These are phyloP conservation scores for Tricholomella constricta DNA, from an alignment of 768 basidiomycete genomes.

Conservation along the genomic window DNA sequence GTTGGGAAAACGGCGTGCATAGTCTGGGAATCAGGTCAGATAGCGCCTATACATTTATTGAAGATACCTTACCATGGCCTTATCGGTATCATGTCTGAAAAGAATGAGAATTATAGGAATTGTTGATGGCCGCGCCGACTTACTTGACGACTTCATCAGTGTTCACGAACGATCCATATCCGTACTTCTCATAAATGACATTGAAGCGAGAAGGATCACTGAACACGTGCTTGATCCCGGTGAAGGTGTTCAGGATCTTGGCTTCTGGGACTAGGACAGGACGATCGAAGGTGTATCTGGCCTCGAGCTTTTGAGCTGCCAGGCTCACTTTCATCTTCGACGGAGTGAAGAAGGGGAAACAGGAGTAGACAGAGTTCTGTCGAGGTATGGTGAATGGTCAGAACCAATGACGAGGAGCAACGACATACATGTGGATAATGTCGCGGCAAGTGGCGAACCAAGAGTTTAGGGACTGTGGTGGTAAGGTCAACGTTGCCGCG, in stretches of 20 bases:
- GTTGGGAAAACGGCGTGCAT: constrained; percentile 39
- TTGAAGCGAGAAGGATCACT: constrained; percentile 38
- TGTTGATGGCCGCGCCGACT: constrained; percentile 2
- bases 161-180: constrained; percentile 42
- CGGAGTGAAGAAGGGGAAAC: constrained; percentile 49
- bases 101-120: not conserved
- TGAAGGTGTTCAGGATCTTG: no score
- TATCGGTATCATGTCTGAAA: no score
- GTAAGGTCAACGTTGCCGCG: not conserved
- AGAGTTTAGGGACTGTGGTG: constrained; percentile 19
- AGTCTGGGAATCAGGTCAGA: not conserved
- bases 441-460: constrained; percentile 21
- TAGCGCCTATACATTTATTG: no score
- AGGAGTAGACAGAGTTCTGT: no score
- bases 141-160: constrained; percentile 38
- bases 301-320: constrained; percentile 37
- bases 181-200: no score
- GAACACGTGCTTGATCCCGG: constrained; percentile 35
- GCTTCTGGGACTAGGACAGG: no score
- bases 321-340: no score
- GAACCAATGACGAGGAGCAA: no score
- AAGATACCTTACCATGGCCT: constrained; percentile 16
- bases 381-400: no score
- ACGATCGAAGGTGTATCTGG: constrained; percentile 44
- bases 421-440: constrained; percentile 20